phyloP scores from a whole-genome alignment of 805 yeast species.

The Clavispora vitiphila region DNA sequence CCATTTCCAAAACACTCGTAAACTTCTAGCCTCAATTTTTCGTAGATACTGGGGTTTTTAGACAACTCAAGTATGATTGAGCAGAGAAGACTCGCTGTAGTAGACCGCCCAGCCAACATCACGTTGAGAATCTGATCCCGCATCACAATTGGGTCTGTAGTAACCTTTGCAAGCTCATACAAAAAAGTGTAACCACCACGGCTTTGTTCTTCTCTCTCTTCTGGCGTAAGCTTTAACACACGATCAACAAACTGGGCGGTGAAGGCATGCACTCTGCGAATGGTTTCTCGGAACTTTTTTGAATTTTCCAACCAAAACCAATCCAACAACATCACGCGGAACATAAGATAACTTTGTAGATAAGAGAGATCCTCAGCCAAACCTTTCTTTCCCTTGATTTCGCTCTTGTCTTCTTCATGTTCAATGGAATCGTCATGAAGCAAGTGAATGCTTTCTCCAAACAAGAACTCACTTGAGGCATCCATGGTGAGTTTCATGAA shows the following conservation, averaged over 20 bases:
- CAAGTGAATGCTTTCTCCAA: conserved; percentile 26
- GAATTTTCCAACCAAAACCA: conserved; percentile 9
- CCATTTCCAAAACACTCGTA: conserved; percentile 16
- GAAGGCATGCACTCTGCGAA: conserved; percentile 9
- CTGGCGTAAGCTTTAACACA: conserved; percentile 5
- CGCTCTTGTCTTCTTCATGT: not conserved
- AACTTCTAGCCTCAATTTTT: conserved; percentile 25
- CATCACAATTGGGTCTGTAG: conserved; percentile 7
- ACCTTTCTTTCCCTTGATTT: conserved; percentile 1
- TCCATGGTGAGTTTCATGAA: conserved; percentile 18
- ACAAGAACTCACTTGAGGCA: conserved; percentile 38
- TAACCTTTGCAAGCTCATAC: conserved; percentile 8
- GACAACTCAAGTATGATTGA: conserved; percentile 27
- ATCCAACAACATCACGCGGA: conserved; percentile 1
- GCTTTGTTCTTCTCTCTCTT: conserved; percentile 5
- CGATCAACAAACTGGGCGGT: conserved; percentile 4
- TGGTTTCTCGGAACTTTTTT: conserved; percentile 2
- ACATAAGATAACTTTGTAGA: conserved; percentile 1
- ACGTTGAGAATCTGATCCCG: conserved; percentile 12
- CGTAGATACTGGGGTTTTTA: conserved; percentile 25
- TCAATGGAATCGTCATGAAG: conserved; percentile 3
- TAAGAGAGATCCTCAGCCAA: conserved; percentile 4
- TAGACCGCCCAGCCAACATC: conserved; percentile 30
- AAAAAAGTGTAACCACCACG: conserved; percentile 7
- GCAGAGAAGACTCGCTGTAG: conserved; percentile 31